Evolutionary conservation across 345 rosid species (phyloP).

Genomic region (Eucalyptus decipiens): DNA sequence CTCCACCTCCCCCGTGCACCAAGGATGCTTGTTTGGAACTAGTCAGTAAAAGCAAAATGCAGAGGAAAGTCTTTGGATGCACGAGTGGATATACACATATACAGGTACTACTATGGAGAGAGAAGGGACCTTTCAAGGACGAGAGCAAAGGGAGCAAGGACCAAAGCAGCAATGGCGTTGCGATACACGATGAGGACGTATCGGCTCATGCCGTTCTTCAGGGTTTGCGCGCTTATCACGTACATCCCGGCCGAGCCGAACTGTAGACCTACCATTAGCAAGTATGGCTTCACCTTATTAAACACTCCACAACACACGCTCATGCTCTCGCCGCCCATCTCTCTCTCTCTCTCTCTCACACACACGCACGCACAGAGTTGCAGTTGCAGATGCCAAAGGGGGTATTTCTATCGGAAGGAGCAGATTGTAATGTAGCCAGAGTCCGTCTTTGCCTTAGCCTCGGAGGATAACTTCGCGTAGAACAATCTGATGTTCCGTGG

Average conservation of each 20-base stretch:
- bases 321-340: not conserved
- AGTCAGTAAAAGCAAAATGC: not conserved
- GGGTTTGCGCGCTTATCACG: slow-evolving; percentile 45
- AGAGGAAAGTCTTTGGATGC: not conserved
- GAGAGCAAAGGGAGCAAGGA: slow-evolving; percentile 69
- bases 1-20: not conserved
- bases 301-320: not conserved
- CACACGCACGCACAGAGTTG: too few relatives aligned
- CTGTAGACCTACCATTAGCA: slow-evolving; percentile 60
- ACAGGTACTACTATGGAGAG: not conserved
- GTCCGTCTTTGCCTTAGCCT: not conserved
- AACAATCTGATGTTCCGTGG: not conserved
- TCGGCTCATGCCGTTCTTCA: slow-evolving; percentile 66
- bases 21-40: not conserved
- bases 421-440: not conserved
- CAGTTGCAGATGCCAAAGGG: too few relatives aligned
- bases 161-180: slow-evolving; percentile 55
- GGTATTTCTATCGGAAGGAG: not conserved
- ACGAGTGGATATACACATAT: not conserved
- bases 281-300: slow-evolving; percentile 33
- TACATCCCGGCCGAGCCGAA: slow-evolving; percentile 60
- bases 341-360: not conserved
- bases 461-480: not conserved
- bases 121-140: slow-evolving; percentile 47
- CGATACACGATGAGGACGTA: slow-evolving; percentile 66